Evolutionary conservation across 1,139 yeast species (phyloP).

Genomic region (Yamadazyma jaroonii): DNA sequence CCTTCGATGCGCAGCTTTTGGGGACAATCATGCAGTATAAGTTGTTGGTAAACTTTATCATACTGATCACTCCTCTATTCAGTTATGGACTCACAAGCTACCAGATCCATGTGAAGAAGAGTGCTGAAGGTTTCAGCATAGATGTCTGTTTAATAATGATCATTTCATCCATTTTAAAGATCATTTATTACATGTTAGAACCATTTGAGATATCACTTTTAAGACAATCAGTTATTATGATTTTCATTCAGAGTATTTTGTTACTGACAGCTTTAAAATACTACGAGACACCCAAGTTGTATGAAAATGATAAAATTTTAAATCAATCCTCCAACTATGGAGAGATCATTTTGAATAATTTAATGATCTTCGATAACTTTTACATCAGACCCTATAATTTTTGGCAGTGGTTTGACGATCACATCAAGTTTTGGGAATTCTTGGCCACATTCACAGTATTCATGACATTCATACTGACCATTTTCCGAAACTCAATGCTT

Average conservation of each 20-base stretch:
- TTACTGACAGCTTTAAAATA: constrained; percentile 61
- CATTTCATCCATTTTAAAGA: constrained; percentile 69
- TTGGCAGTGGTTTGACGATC: constrained; percentile 82
- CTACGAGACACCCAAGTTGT: constrained; percentile 38
- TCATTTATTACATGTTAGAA: constrained; percentile 71
- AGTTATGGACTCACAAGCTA: constrained; percentile 84
- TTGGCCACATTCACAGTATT: constrained; percentile 44
- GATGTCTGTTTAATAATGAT: constrained; percentile 93
- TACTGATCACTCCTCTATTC: constrained; percentile 59
- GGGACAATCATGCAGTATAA: constrained; percentile 1
- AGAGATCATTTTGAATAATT: constrained; percentile 11
- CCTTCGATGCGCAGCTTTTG: too few relatives aligned
- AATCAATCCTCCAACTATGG: constrained; percentile 17
- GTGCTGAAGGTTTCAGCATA: constrained; percentile 77
- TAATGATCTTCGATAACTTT: constrained; percentile 67
- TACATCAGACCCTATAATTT: constrained; percentile 63
- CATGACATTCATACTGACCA: constrained; percentile 42
- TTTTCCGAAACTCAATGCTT: constrained; percentile 35
- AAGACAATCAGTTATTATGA: constrained; percentile 77
- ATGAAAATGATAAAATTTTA: constrained; percentile 27
- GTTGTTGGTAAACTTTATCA: constrained; percentile 8
- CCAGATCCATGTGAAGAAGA: constrained; percentile 58
- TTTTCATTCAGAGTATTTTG: constrained; percentile 65
- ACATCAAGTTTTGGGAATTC: constrained; percentile 61
- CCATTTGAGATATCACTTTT: constrained; percentile 78